Conservation (phyloP, 768 basidiomycete genomes). For the Boletus pseudopeckii region DNA sequence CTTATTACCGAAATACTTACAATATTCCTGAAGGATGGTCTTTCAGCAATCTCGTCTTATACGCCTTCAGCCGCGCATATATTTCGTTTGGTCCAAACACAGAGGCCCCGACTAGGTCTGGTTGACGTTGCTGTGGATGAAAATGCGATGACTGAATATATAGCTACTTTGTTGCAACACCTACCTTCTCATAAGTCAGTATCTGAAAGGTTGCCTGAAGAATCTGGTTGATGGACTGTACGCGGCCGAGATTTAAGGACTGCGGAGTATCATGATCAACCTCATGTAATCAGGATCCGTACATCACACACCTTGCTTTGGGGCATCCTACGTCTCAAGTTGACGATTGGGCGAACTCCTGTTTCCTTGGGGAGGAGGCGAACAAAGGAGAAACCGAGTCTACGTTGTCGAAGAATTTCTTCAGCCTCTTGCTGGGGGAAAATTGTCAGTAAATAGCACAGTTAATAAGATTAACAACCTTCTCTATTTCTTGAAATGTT, state of each 20-base stretch:
- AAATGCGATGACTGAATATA: neutral
- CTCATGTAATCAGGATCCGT: neutral
- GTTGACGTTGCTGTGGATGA: conserved; percentile 51
- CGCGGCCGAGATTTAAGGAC: conserved; percentile 30
- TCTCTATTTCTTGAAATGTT: conserved; percentile 68
- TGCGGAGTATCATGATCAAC: conserved; percentile 12
- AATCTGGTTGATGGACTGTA: conserved; percentile 82
- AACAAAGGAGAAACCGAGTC: conserved; percentile 80
- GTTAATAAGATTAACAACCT: conserved; percentile 39
- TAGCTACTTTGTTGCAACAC: neutral
- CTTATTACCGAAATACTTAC: conserved; percentile 38
- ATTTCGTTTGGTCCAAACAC: conserved; percentile 83
- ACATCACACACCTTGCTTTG: conserved; percentile 33
- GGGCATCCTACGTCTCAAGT: conserved; percentile 59
- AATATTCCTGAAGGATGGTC: conserved; percentile 41
- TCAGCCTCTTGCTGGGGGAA: conserved; percentile 54
- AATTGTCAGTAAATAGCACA: neutral
- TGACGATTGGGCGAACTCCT: conserved; percentile 93
- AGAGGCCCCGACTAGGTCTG: conserved; percentile 70
- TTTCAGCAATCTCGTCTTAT: conserved; percentile 52
- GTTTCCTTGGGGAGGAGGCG: conserved; percentile 91
- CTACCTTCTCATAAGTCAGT: conserved; percentile 82
- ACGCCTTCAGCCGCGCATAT: conserved; percentile 66
- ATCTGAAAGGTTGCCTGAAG: conserved; percentile 84
- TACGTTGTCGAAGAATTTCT: conserved; percentile 65